A percentile compares a stretch with the other conserved stretches of the same genome.
Conservation (phyloP, 352 stramenopile genomes). For the Pythium pyrilobum region DNA sequence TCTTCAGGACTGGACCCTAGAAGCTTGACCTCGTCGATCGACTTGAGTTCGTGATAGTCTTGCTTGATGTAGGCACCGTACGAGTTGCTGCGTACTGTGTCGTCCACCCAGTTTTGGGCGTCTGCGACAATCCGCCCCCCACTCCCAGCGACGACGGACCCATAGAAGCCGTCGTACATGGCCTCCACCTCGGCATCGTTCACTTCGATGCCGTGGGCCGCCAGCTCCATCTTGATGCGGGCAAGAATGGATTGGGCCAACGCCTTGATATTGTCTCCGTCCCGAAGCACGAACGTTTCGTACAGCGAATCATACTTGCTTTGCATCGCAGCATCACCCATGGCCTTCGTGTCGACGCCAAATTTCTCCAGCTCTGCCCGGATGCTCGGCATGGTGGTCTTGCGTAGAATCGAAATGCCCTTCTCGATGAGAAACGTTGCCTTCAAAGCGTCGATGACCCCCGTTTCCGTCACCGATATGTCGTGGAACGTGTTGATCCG, state of each 20-base stretch:
- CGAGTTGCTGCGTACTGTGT: conserved; percentile 30
- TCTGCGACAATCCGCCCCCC: conserved; percentile 60
- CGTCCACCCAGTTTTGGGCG: conserved; percentile 62
- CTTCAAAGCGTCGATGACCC: conserved; percentile 50
- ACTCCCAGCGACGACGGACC: conserved; percentile 38
- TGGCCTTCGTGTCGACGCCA: conserved; percentile 21
- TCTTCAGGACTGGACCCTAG: conserved; percentile 41
- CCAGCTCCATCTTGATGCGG: conserved; percentile 67
- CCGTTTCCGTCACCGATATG: conserved; percentile 39
- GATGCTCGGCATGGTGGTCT: conserved; percentile 32
- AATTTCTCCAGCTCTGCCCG: conserved; percentile 55
- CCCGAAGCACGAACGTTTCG: conserved; percentile 59
- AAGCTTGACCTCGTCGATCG: conserved; percentile 43
- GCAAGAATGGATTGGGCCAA: conserved; percentile 49
- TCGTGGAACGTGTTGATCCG: conserved; percentile 50
- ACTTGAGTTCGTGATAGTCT: conserved; percentile 57
- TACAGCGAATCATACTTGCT: conserved; percentile 55
- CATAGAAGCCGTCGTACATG: conserved; percentile 62
- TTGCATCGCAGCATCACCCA: conserved; percentile 16
- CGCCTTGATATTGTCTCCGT: conserved; percentile 58
- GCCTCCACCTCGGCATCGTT: conserved; percentile 50
- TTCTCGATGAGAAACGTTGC: conserved; percentile 68
- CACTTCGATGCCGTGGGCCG: conserved; percentile 47
- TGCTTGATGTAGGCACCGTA: conserved; percentile 51
- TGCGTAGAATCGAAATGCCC: conserved; percentile 51